Evolutionary conservation across 2,329 filamentous ascomycete species (phyloP).

Genomic region (Trichoderma hamatum): DNA sequence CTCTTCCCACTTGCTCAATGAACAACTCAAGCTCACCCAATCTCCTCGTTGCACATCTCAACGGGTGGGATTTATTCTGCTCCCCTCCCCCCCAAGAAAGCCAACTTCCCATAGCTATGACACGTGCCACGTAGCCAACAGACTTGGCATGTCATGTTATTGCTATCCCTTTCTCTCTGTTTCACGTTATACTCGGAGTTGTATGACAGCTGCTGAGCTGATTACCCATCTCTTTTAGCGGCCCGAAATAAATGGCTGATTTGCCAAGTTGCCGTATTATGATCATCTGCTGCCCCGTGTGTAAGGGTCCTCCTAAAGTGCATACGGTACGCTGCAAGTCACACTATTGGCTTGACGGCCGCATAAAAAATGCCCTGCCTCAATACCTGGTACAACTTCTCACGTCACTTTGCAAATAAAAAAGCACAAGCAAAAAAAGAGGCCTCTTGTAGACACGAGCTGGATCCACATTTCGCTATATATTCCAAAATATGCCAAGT

Average conservation of each 20-base stretch:
- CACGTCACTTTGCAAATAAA: not conserved
- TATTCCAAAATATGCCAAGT: slow-evolving; percentile 1
- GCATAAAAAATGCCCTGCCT: not conserved
- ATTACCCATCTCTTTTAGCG: not conserved
- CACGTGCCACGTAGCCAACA: too few species aligned
- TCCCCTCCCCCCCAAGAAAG: too few species aligned
- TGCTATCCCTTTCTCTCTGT: not conserved
- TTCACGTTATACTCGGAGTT: not conserved
- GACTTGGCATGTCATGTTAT: not conserved
- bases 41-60: too few species aligned
- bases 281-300: slow-evolving; percentile 9
- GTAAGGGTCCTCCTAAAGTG: not conserved
- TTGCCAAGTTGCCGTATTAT: not conserved
- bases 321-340: not conserved
- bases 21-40: too few species aligned
- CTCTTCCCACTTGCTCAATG: not conserved
- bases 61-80: too few species aligned
- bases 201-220: not conserved
- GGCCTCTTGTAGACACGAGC: not conserved
- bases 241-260: not conserved
- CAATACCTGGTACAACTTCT: not conserved
- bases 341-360: not conserved
- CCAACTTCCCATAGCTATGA: too few species aligned
- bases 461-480: slow-evolving; percentile 12
- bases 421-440: not conserved